A percentile compares a stretch with the other conserved stretches of the same genome.
phyloP scores from a whole-genome alignment of 169 alveolate genomes.

The Cryptosporidium bovis region DNA sequence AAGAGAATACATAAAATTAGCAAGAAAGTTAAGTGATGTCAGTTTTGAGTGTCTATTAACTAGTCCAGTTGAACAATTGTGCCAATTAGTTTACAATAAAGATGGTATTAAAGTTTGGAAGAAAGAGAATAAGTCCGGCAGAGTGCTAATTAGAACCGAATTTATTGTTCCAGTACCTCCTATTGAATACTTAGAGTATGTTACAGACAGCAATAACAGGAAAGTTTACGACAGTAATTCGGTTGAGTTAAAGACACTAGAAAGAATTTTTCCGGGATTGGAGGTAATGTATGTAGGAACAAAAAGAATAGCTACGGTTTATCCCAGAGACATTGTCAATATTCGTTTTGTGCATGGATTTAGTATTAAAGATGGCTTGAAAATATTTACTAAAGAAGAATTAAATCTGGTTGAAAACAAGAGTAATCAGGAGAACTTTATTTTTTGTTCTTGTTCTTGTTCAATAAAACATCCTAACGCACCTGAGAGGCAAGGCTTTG shows the following conservation, averaged over 20 bases:
- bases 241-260: constrained; percentile 73
- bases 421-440: constrained; percentile 44
- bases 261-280: constrained; percentile 59
- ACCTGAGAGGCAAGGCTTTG: constrained; percentile 77
- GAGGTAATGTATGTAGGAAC: constrained; percentile 78
- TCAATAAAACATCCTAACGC: constrained; percentile 79
- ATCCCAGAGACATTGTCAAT: constrained; percentile 79
- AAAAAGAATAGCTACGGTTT: constrained; percentile 79
- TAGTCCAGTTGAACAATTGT: constrained; percentile 34
- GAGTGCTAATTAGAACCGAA: constrained; percentile 74
- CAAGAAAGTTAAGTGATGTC: constrained; percentile 51
- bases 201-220: constrained; percentile 74
- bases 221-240: constrained; percentile 76
- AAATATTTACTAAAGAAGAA: constrained; percentile 14
- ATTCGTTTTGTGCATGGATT: constrained; percentile 76
- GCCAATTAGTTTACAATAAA: constrained; percentile 74
- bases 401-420: constrained; percentile 1
- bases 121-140: constrained; percentile 77
- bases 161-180: constrained; percentile 73
- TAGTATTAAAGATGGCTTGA: constrained; percentile 21
- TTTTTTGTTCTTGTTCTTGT: constrained; percentile 79
- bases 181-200: constrained; percentile 58
- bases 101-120: constrained; percentile 82
- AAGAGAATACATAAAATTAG: constrained; percentile 7
- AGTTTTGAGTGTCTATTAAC: constrained; percentile 62